phyloP scores from a whole-genome alignment of 345 rosid species.

The Jatropha curcas region DNA sequence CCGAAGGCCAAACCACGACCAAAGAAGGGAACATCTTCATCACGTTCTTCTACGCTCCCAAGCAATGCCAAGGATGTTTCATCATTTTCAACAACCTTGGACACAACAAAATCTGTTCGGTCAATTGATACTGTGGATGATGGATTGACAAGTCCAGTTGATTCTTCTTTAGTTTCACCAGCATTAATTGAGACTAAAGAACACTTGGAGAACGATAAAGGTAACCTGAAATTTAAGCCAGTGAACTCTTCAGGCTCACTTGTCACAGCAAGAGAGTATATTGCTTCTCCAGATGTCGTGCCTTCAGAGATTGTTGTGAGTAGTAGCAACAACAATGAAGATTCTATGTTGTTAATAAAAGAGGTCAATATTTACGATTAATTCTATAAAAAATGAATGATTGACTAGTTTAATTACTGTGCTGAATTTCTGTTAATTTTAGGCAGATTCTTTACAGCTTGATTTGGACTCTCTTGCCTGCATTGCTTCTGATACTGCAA shows the following conservation, averaged over 20 bases:
- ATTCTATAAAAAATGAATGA: no score
- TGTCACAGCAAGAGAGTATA: no score
- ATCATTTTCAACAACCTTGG: not conserved
- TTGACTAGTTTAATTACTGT: not conserved
- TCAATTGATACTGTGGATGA: not conserved
- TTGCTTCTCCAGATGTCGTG: not conserved
- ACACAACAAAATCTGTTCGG: not conserved
- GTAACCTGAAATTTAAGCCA: not conserved
- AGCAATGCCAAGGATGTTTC: conserved; percentile 1
- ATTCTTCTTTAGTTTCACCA: not conserved
- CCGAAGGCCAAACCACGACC: conserved; percentile 38
- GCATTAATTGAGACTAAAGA: not conserved
- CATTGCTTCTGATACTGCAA: not conserved
- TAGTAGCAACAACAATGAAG: not conserved
- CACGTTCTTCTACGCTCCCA: conserved; percentile 15
- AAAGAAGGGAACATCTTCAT: conserved; percentile 11
- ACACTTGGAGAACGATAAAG: not conserved
- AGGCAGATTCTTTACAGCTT: not conserved
- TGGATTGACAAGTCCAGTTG: not conserved
- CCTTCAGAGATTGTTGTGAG: conserved; percentile 1
- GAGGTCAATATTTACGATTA: no score
- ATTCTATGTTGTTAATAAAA: not conserved
- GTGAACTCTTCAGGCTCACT: no score
- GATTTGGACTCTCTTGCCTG: not conserved
- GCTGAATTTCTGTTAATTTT: not conserved